Percentiles rank a stretch among this genome's conserved stretches.
These are phyloP conservation scores for Apophysomyces variabilis DNA, from an alignment of 371 early-diverging fungal species.

Conservation along the genomic window DNA sequence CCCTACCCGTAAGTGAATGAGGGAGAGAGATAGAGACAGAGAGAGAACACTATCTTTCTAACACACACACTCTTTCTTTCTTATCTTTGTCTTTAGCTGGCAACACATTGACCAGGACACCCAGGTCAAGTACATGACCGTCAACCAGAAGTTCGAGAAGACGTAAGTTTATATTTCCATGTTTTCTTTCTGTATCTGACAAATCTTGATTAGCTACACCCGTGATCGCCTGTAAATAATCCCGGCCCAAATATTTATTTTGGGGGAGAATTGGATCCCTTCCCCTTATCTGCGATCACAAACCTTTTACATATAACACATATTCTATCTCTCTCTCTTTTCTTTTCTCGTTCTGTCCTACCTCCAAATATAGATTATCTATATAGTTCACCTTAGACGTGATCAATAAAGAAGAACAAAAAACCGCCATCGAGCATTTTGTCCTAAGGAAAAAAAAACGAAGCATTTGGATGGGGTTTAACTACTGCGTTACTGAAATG, in stretches of 20 bases:
- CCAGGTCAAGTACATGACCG: conserved; percentile 57
- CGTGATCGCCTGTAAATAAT: conserved; percentile 36
- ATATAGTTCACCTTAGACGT: too few relatives aligned
- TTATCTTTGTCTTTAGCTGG: conserved; percentile 28
- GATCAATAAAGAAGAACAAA: too few relatives aligned
- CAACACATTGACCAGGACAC: conserved; percentile 58
- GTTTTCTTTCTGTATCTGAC: not conserved
- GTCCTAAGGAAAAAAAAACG: too few relatives aligned
- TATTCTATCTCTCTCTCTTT: not conserved
- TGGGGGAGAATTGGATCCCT: too few relatives aligned
- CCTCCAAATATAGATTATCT: too few relatives aligned
- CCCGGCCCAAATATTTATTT: too few relatives aligned
- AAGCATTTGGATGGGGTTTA: too few relatives aligned
- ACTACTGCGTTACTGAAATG: too few relatives aligned
- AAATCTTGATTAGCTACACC: conserved; percentile 24
- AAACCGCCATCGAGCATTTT: too few relatives aligned
- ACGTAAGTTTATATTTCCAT: conserved; percentile 30
- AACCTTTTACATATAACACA: not conserved
- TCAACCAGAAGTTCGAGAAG: conserved; percentile 60
- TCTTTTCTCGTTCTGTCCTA: too few relatives aligned
- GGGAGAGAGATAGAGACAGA: too few relatives aligned
- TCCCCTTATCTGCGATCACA: too few relatives aligned
- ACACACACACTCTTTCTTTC: not conserved
- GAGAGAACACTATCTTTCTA: not conserved
- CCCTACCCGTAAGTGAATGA: conserved; percentile 46